phyloP scores from a whole-genome alignment of 2,329 filamentous ascomycete species.

The Tolypocladium sp. region DNA sequence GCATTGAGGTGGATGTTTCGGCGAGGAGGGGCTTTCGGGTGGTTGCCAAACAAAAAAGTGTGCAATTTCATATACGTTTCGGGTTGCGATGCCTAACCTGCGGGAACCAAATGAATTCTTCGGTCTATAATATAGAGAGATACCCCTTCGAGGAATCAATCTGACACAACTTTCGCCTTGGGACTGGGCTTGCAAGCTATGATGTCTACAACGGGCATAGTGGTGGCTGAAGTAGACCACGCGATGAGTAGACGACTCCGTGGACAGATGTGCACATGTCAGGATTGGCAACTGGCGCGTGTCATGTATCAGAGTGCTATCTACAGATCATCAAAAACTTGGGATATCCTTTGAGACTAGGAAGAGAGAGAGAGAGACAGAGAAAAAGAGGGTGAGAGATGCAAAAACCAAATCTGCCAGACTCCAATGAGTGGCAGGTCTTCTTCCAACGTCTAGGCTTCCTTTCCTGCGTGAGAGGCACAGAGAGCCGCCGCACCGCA shows the following conservation, averaged over 20 bases:
- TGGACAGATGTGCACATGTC: background rate
- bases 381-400: conserved; percentile 11
- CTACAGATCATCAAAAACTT: conserved; percentile 6
- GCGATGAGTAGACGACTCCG: background rate
- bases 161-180: background rate
- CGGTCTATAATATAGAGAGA: background rate
- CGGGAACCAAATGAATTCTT: background rate
- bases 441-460: conserved; percentile 1
- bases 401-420: conserved; percentile 19
- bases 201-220: background rate
- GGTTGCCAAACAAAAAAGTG: background rate
- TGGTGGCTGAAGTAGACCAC: background rate
- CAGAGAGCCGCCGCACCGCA: background rate
- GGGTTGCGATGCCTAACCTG: background rate
- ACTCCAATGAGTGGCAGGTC: conserved; percentile 9
- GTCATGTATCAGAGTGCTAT: conserved; percentile 3
- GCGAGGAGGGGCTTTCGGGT: background rate
- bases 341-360: conserved; percentile 9
- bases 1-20: background rate
- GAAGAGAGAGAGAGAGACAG: conserved; percentile 11
- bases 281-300: background rate
- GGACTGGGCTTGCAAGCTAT: too few species aligned
- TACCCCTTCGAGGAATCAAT: background rate
- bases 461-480: background rate
- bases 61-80: background rate